Evolutionary conservation across 768 basidiomycete species (phyloP).

Genomic region (Lepiota brunneoincarnata): DNA sequence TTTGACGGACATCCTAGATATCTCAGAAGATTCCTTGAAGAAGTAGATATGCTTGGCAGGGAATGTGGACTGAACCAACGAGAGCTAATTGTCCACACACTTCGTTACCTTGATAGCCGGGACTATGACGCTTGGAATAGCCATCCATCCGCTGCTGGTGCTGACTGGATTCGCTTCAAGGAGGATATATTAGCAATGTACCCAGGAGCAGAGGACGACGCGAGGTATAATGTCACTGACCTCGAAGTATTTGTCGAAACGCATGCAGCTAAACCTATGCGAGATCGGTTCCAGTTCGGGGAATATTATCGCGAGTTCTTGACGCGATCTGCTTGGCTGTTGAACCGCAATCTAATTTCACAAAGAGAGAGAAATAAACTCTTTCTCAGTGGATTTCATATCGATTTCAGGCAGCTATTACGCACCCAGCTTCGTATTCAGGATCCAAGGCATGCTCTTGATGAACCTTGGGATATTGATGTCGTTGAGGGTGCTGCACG

Average conservation of each 20-base stretch:
- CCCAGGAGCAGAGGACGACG: not conserved
- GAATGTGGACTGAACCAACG: no score
- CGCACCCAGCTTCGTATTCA: not conserved
- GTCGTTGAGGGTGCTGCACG: slow-evolving; percentile 6
- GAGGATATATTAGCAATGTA: not conserved
- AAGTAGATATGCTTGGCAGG: no score
- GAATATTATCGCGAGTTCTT: slow-evolving; percentile 9
- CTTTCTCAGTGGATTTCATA: slow-evolving; percentile 11
- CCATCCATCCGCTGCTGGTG: no score
- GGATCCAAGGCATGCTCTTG: slow-evolving; percentile 7
- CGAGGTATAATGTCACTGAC: not conserved
- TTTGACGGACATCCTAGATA: no score
- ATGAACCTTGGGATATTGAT: slow-evolving; percentile 9
- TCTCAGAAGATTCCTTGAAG: no score
- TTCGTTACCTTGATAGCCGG: no score
- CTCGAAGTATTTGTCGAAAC: not conserved
- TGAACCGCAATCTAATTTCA: not conserved
- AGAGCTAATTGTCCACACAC: no score
- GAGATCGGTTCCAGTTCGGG: not conserved
- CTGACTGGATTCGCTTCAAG: not conserved
- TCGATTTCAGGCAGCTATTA: slow-evolving; percentile 1
- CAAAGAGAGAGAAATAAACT: not conserved
- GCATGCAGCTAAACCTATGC: not conserved
- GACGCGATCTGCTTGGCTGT: not conserved
- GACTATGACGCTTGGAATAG: no score